These are phyloP conservation scores for Chaetomium sp. DNA, from an alignment of 2,329 filamentous ascomycete genomes.

Conservation along the genomic window DNA sequence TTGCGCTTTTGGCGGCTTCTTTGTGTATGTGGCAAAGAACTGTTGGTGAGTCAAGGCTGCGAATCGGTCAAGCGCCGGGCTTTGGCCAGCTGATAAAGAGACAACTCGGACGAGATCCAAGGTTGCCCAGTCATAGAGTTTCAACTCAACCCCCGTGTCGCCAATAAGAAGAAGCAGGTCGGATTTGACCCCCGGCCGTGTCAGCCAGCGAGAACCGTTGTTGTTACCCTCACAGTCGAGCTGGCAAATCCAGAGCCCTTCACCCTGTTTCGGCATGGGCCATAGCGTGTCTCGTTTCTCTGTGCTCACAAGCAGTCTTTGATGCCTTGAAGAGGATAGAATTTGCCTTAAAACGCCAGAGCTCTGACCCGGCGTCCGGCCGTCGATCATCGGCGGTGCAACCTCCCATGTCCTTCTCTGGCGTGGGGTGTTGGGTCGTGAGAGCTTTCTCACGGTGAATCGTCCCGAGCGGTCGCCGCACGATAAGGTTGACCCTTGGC, in stretches of 20 bases:
- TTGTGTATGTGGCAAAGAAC: too few relatives aligned
- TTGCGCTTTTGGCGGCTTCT: too few relatives aligned
- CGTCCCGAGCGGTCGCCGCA: conserved; percentile 14
- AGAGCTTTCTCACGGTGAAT: conserved; percentile 13
- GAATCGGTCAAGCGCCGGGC: too few relatives aligned
- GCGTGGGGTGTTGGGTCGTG: neutral
- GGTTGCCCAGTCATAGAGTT: too few relatives aligned
- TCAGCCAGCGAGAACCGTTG: neutral
- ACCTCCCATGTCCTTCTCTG: conserved; percentile 1
- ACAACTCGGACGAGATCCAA: too few relatives aligned
- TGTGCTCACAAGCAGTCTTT: conserved; percentile 14
- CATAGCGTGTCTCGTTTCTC: conserved; percentile 14
- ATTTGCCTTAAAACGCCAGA: conserved; percentile 7
- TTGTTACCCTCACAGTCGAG: neutral
- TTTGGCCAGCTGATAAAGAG: too few relatives aligned
- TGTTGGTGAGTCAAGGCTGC: too few relatives aligned
- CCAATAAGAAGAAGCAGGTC: too few relatives aligned
- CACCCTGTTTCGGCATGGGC: conserved; percentile 8
- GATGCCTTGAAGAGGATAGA: conserved; percentile 10
- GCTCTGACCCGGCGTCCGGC: neutral
- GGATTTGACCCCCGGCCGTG: neutral
- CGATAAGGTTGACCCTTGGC: conserved; percentile 9
- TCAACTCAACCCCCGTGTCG: too few relatives aligned
- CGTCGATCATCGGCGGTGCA: neutral
- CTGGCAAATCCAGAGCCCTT: neutral